These are phyloP conservation scores for Carpinus viminea DNA, from an alignment of 306 rosid species.

Conservation along the genomic window DNA sequence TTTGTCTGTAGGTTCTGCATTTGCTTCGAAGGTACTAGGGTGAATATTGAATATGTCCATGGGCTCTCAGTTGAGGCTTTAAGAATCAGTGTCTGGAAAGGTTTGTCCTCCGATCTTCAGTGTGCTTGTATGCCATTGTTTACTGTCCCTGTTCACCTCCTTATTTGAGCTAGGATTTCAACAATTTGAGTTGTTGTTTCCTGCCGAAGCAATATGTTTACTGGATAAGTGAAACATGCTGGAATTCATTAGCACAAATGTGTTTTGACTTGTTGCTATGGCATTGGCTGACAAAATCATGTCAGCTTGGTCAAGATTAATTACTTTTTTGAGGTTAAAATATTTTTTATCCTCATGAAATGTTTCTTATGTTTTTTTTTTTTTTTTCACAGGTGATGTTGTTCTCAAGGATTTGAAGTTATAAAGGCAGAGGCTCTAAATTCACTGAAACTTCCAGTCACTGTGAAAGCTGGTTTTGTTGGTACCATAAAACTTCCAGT, in stretches of 20 bases:
- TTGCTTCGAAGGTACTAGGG: constrained; percentile 90
- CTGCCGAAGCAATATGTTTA: constrained; percentile 14
- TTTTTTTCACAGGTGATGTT: constrained; percentile 78
- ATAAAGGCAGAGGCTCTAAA: constrained; percentile 94
- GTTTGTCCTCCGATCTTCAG: constrained; percentile 47
- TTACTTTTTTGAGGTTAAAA: background rate
- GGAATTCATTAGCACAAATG: background rate
- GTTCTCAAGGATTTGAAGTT: constrained; percentile 91
- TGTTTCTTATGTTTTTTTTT: constrained; percentile 23
- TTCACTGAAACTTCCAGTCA: constrained; percentile 89
- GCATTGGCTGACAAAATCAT: too few relatives aligned
- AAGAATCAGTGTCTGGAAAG: constrained; percentile 98
- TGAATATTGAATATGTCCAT: constrained; percentile 94
- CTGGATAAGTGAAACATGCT: background rate
- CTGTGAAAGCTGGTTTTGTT: constrained; percentile 95
- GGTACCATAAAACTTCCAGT: constrained; percentile 91
- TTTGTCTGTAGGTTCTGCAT: constrained; percentile 70
- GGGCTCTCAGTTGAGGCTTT: constrained; percentile 93
- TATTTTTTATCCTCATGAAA: background rate
- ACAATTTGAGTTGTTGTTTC: too few relatives aligned
- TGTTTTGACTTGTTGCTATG: background rate
- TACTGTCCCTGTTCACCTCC: background rate
- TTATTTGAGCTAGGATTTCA: background rate
- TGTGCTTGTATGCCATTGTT: constrained; percentile 16
- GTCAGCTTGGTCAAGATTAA: background rate